Evolutionary conservation across 1,284 basidiomycete species (phyloP).

Genomic region (Trichosporon faecale): DNA sequence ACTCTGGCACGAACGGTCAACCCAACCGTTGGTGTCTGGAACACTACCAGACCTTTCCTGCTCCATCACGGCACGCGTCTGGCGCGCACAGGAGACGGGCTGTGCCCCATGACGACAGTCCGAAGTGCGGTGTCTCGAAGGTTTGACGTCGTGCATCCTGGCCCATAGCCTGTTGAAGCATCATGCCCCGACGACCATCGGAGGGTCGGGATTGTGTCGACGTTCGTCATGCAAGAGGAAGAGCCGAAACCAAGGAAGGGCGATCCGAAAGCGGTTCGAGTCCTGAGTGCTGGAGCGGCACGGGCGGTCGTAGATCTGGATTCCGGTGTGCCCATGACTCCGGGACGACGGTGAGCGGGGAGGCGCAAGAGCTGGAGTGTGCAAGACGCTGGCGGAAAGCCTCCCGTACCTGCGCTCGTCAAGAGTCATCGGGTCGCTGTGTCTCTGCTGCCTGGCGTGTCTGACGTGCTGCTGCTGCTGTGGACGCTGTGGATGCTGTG

Average conservation of each 20-base stretch:
- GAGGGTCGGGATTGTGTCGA: background rate
- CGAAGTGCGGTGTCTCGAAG: background rate
- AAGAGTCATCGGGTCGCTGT: background rate
- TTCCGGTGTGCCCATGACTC: background rate
- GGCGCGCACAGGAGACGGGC: background rate
- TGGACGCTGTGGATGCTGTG: too few species aligned
- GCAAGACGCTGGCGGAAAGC: background rate
- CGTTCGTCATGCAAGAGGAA: background rate
- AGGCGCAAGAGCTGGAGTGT: background rate
- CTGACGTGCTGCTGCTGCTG: background rate
- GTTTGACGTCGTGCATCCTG: background rate
- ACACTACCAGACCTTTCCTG: background rate
- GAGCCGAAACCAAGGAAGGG: background rate
- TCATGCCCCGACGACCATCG: background rate
- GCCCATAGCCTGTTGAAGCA: background rate
- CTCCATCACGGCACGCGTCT: background rate
- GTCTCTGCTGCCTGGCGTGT: background rate
- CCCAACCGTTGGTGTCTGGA: background rate
- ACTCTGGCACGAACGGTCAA: background rate
- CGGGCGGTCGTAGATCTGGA: background rate
- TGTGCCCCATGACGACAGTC: background rate
- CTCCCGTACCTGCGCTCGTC: background rate
- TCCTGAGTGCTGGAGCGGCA: background rate
- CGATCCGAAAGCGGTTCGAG: background rate
- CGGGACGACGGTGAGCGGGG: background rate